phyloP scores from a whole-genome alignment of 2,329 filamentous ascomycete genomes.

The Fusarium sp. region DNA sequence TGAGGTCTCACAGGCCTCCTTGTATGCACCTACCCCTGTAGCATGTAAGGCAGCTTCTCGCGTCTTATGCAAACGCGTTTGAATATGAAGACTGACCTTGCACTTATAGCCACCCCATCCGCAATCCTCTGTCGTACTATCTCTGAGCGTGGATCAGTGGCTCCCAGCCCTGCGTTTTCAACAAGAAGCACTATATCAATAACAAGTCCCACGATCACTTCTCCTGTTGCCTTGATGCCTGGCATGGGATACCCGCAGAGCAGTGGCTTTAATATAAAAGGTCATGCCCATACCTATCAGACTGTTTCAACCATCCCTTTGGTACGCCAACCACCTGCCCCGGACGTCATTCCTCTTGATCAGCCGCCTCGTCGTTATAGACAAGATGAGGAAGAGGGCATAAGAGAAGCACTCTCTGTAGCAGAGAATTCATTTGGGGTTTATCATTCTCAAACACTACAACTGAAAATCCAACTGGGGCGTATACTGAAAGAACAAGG shows the following conservation, averaged over 20 bases:
- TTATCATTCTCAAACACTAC: fast-evolving
- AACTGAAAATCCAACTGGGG: fast-evolving
- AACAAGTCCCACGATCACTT: fast-evolving
- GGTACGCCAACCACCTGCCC: fast-evolving
- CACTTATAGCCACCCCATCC: background rate
- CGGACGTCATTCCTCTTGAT: fast-evolving
- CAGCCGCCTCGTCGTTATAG: fast-evolving
- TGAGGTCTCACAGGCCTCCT: fast-evolving
- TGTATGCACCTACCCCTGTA: slow-evolving; percentile 1
- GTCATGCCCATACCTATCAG: fast-evolving
- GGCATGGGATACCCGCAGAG: fast-evolving
- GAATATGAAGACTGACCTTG: background rate
- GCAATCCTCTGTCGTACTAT: background rate
- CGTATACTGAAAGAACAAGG: fast-evolving
- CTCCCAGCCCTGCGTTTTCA: background rate
- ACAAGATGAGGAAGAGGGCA: background rate
- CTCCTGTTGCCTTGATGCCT: fast-evolving
- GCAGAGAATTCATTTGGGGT: background rate
- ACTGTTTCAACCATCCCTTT: fast-evolving
- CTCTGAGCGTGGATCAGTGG: background rate
- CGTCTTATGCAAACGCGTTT: fast-evolving
- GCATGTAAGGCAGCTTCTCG: background rate
- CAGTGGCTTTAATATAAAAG: background rate
- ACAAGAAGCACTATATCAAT: fast-evolving
- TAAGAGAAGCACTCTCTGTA: background rate